phyloP scores from a whole-genome alignment of 2,329 filamentous ascomycete genomes.

The Nectriaceae sp. region DNA sequence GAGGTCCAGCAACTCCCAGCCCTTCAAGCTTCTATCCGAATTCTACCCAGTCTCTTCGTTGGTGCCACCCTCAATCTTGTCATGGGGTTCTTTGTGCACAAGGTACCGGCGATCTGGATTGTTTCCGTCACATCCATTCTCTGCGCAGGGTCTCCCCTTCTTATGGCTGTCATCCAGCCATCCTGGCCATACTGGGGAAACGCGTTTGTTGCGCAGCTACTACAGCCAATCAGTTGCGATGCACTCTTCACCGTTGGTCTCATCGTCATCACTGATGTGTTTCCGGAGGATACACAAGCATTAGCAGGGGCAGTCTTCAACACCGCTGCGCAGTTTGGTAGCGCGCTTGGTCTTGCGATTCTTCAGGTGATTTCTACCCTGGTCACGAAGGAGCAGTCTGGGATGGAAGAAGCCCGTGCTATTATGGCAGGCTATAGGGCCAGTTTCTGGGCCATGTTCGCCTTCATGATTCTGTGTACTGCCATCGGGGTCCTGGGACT shows the following conservation, averaged over 20 bases:
- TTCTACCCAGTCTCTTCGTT: slow-evolving; percentile 47
- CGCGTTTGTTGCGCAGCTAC: slow-evolving; percentile 45
- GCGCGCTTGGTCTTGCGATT: slow-evolving; percentile 48
- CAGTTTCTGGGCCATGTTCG: slow-evolving; percentile 54
- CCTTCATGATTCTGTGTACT: slow-evolving; percentile 43
- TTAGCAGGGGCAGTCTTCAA: slow-evolving; percentile 65
- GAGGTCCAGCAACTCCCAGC: slow-evolving; percentile 48
- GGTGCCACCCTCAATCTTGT: slow-evolving; percentile 45
- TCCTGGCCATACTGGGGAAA: slow-evolving; percentile 53
- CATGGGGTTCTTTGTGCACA: slow-evolving; percentile 48
- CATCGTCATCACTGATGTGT: slow-evolving; percentile 55
- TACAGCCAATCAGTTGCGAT: slow-evolving; percentile 44
- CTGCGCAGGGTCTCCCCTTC: slow-evolving; percentile 47
- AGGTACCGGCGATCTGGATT: slow-evolving; percentile 41
- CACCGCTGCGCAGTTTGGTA: slow-evolving; percentile 57
- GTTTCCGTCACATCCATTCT: slow-evolving; percentile 42
- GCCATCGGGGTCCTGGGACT: slow-evolving; percentile 42
- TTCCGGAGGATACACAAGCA: slow-evolving; percentile 57
- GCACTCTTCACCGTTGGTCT: slow-evolving; percentile 58
- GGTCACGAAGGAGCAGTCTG: slow-evolving; percentile 37
- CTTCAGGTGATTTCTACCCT: slow-evolving; percentile 46
- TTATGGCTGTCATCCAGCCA: slow-evolving; percentile 56
- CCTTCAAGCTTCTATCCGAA: slow-evolving; percentile 45
- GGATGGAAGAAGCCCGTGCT: slow-evolving; percentile 27
- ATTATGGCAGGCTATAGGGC: slow-evolving; percentile 52